Evolutionary conservation across 257 asterid genomes (phyloP).

Genomic region (Cinchona pubescens): DNA sequence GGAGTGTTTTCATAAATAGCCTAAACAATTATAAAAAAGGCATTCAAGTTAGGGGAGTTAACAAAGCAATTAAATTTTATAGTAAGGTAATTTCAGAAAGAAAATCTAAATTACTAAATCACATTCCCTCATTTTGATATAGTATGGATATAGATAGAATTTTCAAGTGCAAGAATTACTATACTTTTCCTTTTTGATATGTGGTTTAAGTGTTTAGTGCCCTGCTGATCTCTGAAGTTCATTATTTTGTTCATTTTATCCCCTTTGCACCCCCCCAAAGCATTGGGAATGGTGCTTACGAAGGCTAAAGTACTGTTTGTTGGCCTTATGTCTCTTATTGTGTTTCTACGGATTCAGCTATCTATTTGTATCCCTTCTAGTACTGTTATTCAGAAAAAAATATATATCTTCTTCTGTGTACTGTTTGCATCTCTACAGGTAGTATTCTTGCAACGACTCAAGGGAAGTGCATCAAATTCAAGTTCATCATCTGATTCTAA

Average conservation of each 20-base stretch:
- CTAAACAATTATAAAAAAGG: too few relatives aligned
- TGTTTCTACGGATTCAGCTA: not conserved
- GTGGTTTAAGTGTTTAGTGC: not conserved
- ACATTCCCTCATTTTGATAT: too few relatives aligned
- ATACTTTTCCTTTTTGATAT: not conserved
- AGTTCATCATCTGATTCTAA: slow-evolving; percentile 49
- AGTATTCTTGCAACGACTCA: slow-evolving; percentile 64
- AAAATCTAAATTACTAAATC: too few relatives aligned
- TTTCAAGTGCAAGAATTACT: not conserved
- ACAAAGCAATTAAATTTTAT: too few relatives aligned
- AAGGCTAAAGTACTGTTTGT: too few relatives aligned
- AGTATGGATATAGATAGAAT: too few relatives aligned
- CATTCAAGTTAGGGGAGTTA: too few relatives aligned
- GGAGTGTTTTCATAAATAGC: too few relatives aligned
- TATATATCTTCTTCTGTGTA: slow-evolving; percentile 23
- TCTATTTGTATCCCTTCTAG: not conserved
- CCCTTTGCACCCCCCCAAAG: too few relatives aligned
- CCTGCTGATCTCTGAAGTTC: not conserved
- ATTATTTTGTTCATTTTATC: not conserved
- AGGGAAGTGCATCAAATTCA: slow-evolving; percentile 45
- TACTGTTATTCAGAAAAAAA: not conserved
- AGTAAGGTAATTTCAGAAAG: too few relatives aligned
- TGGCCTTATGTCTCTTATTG: too few relatives aligned
- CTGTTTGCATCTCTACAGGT: slow-evolving; percentile 46
- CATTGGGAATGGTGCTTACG: not conserved